Evolutionary conservation across 371 early-diverging fungal genomes (phyloP).

Genomic region (Rhizopus sp.): DNA sequence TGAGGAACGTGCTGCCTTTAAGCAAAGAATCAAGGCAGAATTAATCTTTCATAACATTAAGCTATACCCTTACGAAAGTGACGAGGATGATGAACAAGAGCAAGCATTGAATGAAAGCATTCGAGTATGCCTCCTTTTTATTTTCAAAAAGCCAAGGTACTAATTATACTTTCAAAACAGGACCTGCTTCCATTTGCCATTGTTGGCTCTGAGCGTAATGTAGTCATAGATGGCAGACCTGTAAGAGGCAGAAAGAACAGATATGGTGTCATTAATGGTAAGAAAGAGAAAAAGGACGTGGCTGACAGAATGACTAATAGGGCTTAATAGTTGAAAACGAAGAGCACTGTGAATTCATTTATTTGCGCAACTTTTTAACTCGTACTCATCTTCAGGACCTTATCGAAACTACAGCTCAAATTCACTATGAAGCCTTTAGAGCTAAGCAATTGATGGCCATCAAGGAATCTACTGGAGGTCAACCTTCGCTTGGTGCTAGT

Average conservation of each 20-base stretch:
- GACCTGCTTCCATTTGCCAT: slow-evolving; percentile 85
- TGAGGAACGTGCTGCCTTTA: slow-evolving; percentile 75
- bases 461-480: slow-evolving; percentile 59
- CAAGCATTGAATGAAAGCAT: slow-evolving; percentile 73
- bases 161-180: slow-evolving; percentile 27
- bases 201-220: slow-evolving; percentile 82
- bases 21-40: slow-evolving; percentile 86
- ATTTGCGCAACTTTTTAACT: slow-evolving; percentile 85
- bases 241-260: slow-evolving; percentile 72
- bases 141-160: too few species aligned
- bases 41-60: slow-evolving; percentile 90
- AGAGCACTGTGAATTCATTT: slow-evolving; percentile 78
- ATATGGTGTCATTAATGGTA: slow-evolving; percentile 64
- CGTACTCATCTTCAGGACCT: slow-evolving; percentile 85
- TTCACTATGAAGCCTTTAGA: slow-evolving; percentile 93
- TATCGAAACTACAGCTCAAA: slow-evolving; percentile 83
- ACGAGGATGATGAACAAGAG: slow-evolving; percentile 83
- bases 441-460: slow-evolving; percentile 84
- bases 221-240: slow-evolving; percentile 80
- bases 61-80: slow-evolving; percentile 84
- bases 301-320: too few species aligned
- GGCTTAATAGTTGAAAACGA: slow-evolving; percentile 65
- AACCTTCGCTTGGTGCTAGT: slow-evolving; percentile 22
- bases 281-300: neutral
- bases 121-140: slow-evolving; percentile 34